Evolutionary conservation across 495 filamentous ascomycete genomes (phyloP).

Genomic region (Cryomyces minteri): DNA sequence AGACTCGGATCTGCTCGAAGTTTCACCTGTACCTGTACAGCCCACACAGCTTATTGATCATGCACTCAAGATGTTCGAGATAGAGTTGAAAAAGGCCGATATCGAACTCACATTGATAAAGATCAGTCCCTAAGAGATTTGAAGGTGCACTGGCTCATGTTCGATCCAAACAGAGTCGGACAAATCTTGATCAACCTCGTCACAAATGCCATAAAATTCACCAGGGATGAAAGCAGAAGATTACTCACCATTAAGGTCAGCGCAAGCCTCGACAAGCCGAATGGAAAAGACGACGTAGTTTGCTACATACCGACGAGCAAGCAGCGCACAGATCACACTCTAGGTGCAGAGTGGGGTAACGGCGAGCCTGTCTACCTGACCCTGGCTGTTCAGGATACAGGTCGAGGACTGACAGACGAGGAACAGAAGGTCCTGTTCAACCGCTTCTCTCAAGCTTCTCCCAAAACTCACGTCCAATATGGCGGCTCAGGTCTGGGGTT

Average conservation of each 20-base stretch:
- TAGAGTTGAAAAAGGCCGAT: slow-evolving; percentile 17
- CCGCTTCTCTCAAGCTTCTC: slow-evolving; percentile 10
- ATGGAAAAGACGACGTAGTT: slow-evolving; percentile 7
- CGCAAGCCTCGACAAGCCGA: slow-evolving; percentile 12
- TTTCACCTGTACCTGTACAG: slow-evolving; percentile 11
- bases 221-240: slow-evolving; percentile 11
- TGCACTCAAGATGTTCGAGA: slow-evolving; percentile 18
- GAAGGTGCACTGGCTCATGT: slow-evolving; percentile 14
- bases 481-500: slow-evolving; percentile 10
- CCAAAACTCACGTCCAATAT: slow-evolving; percentile 8
- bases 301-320: slow-evolving; percentile 5
- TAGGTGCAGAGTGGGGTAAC: slow-evolving; percentile 15
- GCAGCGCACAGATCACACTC: slow-evolving; percentile 3
- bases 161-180: slow-evolving; percentile 15
- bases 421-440: slow-evolving; percentile 18
- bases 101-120: slow-evolving; percentile 14
- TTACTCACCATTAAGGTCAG: slow-evolving; percentile 12
- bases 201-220: slow-evolving; percentile 23
- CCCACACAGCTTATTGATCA: slow-evolving; percentile 13
- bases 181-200: slow-evolving; percentile 22
- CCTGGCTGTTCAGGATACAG: slow-evolving; percentile 21
- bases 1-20: slow-evolving; percentile 19
- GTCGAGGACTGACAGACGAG: slow-evolving; percentile 17
- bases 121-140: slow-evolving; percentile 14
- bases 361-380: slow-evolving; percentile 17